These are phyloP conservation scores for Antitrichia curtipendula DNA, from an alignment of 225 moss, liverwort and hornwort genomes.

Conservation along the genomic window DNA sequence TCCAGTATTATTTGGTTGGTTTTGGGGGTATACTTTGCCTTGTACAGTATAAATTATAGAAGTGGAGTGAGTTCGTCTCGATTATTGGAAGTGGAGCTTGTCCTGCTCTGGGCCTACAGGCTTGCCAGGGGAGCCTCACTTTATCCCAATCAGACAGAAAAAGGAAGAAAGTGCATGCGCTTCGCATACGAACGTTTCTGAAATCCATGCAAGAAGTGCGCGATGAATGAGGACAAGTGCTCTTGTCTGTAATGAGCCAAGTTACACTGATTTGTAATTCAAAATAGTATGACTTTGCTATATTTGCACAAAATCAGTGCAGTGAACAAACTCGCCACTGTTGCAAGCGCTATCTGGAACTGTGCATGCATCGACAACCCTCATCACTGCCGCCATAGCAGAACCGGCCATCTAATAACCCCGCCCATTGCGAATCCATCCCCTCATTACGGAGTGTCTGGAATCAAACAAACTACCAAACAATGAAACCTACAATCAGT, in stretches of 20 bases:
- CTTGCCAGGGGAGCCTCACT: not conserved
- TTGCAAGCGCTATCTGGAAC: not conserved
- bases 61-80: not conserved
- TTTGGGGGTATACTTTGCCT: not conserved
- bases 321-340: not conserved
- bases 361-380: not conserved
- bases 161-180: not conserved
- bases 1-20: not conserved
- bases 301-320: not conserved
- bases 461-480: not conserved
- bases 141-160: not conserved
- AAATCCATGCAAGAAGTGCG: not conserved
- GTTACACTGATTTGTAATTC: not conserved
- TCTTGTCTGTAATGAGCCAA: not conserved
- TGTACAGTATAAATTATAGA: not conserved
- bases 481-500: not conserved
- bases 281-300: not conserved
- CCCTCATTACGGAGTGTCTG: not conserved
- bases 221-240: not conserved
- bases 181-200: not conserved
- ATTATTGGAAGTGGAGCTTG: not conserved
- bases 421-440: not conserved
- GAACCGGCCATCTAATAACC: not conserved
- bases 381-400: not conserved
- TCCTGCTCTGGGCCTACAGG: not conserved